These are phyloP conservation scores for Boletus sp. DNA, from an alignment of 1,284 basidiomycete species.

Conservation along the genomic window DNA sequence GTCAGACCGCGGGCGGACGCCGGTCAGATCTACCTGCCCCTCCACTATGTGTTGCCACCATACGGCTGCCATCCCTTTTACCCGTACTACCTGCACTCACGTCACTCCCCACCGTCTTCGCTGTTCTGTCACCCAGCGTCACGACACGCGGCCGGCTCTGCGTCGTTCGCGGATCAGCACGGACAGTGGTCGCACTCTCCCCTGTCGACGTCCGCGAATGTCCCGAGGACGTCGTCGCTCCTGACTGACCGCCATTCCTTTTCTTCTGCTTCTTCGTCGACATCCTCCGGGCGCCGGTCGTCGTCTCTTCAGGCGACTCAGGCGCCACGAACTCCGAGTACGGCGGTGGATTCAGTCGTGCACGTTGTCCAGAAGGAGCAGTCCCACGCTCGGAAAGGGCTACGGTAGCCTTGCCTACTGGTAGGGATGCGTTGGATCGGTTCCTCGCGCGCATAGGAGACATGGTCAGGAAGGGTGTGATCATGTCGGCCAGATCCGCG, in stretches of 20 bases:
- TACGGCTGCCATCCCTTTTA: not conserved
- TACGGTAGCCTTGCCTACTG: conserved; percentile 8
- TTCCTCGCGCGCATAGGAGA: conserved; percentile 5
- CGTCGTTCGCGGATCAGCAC: not conserved
- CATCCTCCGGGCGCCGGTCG: not conserved
- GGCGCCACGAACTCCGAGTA: conserved; percentile 13
- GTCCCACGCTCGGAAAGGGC: conserved; percentile 1
- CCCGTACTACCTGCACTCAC: not conserved
- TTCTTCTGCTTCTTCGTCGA: conserved; percentile 6
- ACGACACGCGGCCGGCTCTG: not conserved
- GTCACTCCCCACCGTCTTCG: not conserved
- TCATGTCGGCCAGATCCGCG: conserved; percentile 21
- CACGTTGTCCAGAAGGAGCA: conserved; percentile 9
- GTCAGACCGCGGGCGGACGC: conserved; percentile 10
- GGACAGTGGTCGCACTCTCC: not conserved
- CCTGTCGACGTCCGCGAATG: conserved; percentile 8
- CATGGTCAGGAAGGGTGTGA: conserved; percentile 23
- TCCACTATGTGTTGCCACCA: not conserved
- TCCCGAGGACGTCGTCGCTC: conserved; percentile 6
- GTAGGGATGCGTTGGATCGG: not conserved
- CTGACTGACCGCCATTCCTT: conserved; percentile 6
- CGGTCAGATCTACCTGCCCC: not conserved
- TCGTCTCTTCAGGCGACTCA: not conserved
- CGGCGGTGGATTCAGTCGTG: conserved; percentile 26
- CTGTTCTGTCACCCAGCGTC: not conserved